Evolutionary conservation across 306 rosid species (phyloP).

Genomic region (Trifolium dubium): DNA sequence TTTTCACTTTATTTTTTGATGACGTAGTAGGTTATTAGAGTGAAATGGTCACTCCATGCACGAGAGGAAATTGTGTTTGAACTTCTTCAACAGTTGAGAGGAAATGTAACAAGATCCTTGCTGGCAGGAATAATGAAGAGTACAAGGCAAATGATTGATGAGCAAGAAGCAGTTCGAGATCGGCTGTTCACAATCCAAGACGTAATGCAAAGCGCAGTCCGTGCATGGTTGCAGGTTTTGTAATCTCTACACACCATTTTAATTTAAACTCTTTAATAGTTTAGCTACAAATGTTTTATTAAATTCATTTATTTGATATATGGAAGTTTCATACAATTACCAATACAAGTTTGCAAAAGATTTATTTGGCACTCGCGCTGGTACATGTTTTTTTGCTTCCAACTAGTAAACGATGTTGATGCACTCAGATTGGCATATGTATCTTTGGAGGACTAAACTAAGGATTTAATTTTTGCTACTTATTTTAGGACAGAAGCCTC

Average conservation of each 20-base stretch:
- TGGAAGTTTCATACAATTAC: conserved; percentile 1
- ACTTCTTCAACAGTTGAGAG: conserved; percentile 80
- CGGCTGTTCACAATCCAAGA: conserved; percentile 95
- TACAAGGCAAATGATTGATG: conserved; percentile 87
- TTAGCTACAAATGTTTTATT: background rate
- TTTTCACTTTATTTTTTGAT: background rate
- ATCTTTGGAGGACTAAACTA: too few species aligned
- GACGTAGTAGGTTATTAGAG: conserved; percentile 83
- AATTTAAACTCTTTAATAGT: conserved; percentile 23
- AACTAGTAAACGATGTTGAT: background rate
- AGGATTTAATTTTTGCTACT: conserved; percentile 13
- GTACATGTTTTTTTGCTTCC: background rate
- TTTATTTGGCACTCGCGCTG: conserved; percentile 18
- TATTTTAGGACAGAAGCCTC: conserved; percentile 83
- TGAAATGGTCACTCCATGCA: conserved; percentile 96
- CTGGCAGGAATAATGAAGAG: conserved; percentile 63
- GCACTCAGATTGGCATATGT: background rate
- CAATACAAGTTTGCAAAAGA: background rate
- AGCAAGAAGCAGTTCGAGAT: conserved; percentile 96
- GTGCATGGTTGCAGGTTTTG: conserved; percentile 95
- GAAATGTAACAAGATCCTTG: conserved; percentile 61
- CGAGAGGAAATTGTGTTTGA: conserved; percentile 90
- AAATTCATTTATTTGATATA: conserved; percentile 7
- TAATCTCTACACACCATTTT: conserved; percentile 17
- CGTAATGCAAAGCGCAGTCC: conserved; percentile 93